Evolutionary conservation across 805 yeast species (phyloP).

Genomic region (Wickerhamiella shivajii): DNA sequence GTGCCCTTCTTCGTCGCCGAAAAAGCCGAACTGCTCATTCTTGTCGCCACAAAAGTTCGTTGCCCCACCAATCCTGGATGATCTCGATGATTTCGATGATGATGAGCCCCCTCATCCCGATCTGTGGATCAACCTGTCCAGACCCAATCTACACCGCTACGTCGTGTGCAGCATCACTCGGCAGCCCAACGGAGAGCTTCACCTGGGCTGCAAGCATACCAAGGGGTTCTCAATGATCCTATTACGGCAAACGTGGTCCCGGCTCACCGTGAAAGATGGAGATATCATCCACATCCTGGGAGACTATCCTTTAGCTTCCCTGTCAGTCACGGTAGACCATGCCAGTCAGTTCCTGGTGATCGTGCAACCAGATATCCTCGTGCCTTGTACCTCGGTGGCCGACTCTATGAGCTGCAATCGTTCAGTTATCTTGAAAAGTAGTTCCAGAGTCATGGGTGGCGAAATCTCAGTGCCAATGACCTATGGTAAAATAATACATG

Average conservation of each 20-base stretch:
- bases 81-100: not conserved
- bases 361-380: slow-evolving; percentile 68
- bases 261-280: slow-evolving; percentile 14
- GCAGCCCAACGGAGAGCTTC: slow-evolving; percentile 2
- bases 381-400: slow-evolving; percentile 72
- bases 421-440: slow-evolving; percentile 44
- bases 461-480: slow-evolving; percentile 50
- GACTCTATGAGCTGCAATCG: slow-evolving; percentile 63
- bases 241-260: slow-evolving; percentile 22
- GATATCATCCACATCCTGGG: slow-evolving; percentile 25
- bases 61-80: not conserved
- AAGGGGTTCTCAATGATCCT: slow-evolving; percentile 8
- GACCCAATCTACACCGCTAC: slow-evolving; percentile 4
- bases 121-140: not conserved
- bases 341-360: slow-evolving; percentile 48
- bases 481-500: slow-evolving; percentile 75
- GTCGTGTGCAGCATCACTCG: not conserved
- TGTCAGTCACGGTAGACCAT: slow-evolving; percentile 32
- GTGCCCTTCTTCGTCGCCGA: too few relatives aligned
- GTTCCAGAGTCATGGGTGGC: slow-evolving; percentile 41
- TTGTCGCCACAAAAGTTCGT: too few relatives aligned
- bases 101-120: slow-evolving; percentile 2
- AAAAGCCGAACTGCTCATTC: too few relatives aligned
- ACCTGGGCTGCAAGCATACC: slow-evolving; percentile 6
- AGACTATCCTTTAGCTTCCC: slow-evolving; percentile 11